Conservation (phyloP, 129 eudicot species). For the Mikania micrantha region DNA sequence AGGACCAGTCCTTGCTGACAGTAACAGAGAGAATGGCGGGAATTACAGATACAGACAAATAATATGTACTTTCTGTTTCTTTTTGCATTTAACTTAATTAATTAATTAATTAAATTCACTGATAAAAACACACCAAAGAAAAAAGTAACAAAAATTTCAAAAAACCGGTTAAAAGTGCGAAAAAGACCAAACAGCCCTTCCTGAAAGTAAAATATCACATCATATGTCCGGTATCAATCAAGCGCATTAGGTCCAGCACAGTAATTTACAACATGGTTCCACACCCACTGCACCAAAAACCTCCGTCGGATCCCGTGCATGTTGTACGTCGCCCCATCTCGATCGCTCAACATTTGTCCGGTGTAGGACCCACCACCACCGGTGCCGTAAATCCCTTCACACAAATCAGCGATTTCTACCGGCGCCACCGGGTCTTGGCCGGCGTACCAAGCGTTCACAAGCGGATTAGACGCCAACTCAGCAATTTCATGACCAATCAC, state of each 20-base stretch:
- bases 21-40: constrained; percentile 3
- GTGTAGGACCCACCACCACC: constrained; percentile 95
- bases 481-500: constrained; percentile 79
- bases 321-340: constrained; percentile 87
- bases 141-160: neutral
- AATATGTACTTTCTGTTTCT: neutral
- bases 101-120: neutral
- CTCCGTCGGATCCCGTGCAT: constrained; percentile 80
- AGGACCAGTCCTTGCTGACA: neutral
- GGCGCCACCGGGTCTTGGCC: constrained; percentile 78
- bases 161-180: neutral
- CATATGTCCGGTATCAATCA: constrained; percentile 36
- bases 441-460: constrained; percentile 84
- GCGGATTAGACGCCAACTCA: constrained; percentile 66
- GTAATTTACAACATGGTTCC: constrained; percentile 79
- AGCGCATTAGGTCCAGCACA: constrained; percentile 90
- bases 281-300: constrained; percentile 84
- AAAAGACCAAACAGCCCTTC: constrained; percentile 4
- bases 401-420: constrained; percentile 84
- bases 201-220: neutral
- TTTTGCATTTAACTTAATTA: neutral
- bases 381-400: constrained; percentile 86
- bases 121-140: constrained; percentile 3
- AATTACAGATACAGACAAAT: neutral
- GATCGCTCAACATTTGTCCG: constrained; percentile 77